A percentile compares a stretch with the other conserved stretches of the same genome.
Evolutionary conservation across 345 rosid species (phyloP).

Genomic region (Lepidium didymum): DNA sequence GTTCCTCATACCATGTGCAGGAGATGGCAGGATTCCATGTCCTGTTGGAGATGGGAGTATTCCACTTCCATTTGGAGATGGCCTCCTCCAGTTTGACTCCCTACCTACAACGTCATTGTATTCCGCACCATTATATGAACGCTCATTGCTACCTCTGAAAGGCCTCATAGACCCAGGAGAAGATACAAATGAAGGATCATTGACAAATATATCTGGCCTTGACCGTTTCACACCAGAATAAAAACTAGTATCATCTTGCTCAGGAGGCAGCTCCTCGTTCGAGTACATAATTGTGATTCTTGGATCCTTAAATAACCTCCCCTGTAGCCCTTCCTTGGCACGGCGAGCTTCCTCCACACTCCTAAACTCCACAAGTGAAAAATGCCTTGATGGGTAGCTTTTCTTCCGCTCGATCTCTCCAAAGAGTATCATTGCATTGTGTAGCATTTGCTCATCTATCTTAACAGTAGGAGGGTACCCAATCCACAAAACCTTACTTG

Average conservation of each 20-base stretch:
- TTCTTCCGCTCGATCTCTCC: slow-evolving; percentile 93
- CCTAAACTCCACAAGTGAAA: slow-evolving; percentile 90
- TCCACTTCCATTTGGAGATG: slow-evolving; percentile 54
- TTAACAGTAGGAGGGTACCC: slow-evolving; percentile 93
- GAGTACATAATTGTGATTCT: slow-evolving; percentile 87
- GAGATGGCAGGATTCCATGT: slow-evolving; percentile 52
- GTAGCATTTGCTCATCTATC: slow-evolving; percentile 91
- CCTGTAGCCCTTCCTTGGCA: slow-evolving; percentile 92
- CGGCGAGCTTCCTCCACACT: slow-evolving; percentile 93
- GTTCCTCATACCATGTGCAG: slow-evolving; percentile 43
- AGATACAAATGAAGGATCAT: slow-evolving; percentile 43
- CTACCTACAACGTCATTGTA: slow-evolving; percentile 40
- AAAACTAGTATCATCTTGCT: slow-evolving; percentile 49
- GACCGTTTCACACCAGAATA: slow-evolving; percentile 54
- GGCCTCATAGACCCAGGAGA: slow-evolving; percentile 38
- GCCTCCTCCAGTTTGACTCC: slow-evolving; percentile 65
- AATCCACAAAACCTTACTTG: slow-evolving; percentile 83
- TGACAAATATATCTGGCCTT: slow-evolving; percentile 47
- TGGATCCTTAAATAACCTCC: slow-evolving; percentile 82
- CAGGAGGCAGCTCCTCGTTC: slow-evolving; percentile 65
- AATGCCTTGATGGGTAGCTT: slow-evolving; percentile 75
- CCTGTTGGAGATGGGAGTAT: slow-evolving; percentile 57
- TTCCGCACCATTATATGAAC: slow-evolving; percentile 44
- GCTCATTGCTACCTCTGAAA: slow-evolving; percentile 49
- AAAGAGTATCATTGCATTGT: slow-evolving; percentile 93